Conservation (phyloP, 139 green algal genomes). For the Chlorella sorokiniana region DNA sequence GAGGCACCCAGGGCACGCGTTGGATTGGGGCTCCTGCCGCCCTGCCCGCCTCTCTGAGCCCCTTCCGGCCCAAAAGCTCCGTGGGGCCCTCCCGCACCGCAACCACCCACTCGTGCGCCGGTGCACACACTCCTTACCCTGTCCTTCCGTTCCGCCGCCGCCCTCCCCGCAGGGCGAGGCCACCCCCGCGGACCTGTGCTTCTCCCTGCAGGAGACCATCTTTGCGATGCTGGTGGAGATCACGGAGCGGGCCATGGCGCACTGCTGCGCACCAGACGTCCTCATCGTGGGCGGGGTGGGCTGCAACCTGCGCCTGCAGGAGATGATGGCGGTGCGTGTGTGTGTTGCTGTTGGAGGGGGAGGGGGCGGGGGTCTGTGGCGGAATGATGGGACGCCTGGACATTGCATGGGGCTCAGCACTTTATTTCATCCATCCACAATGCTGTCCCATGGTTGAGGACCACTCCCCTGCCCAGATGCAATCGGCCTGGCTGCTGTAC, state of each 20-base stretch:
- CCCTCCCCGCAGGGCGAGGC: conserved; percentile 48
- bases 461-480: too few species aligned
- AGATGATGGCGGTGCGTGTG: conserved; percentile 75
- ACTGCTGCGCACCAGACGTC: conserved; percentile 77
- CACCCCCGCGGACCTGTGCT: conserved; percentile 87
- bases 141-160: background rate
- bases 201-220: conserved; percentile 88
- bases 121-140: background rate
- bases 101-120: too few species aligned
- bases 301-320: conserved; percentile 89
- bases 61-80: too few species aligned
- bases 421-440: too few species aligned
- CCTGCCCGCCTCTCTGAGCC: too few species aligned
- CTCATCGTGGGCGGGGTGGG: conserved; percentile 93
- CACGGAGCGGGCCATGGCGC: conserved; percentile 92
- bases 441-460: too few species aligned
- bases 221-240: conserved; percentile 97
- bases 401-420: too few species aligned
- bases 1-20: background rate
- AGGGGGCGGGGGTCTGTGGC: too few species aligned
- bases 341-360: background rate
- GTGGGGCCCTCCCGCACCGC: too few species aligned
- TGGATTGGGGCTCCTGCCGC: background rate
- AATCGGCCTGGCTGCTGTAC: too few species aligned
- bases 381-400: background rate